A percentile compares a stretch with the other conserved stretches of the same genome.
Conservation (phyloP, 192 early-diverging fungal genomes). For the Coemansia nantahalensis region DNA sequence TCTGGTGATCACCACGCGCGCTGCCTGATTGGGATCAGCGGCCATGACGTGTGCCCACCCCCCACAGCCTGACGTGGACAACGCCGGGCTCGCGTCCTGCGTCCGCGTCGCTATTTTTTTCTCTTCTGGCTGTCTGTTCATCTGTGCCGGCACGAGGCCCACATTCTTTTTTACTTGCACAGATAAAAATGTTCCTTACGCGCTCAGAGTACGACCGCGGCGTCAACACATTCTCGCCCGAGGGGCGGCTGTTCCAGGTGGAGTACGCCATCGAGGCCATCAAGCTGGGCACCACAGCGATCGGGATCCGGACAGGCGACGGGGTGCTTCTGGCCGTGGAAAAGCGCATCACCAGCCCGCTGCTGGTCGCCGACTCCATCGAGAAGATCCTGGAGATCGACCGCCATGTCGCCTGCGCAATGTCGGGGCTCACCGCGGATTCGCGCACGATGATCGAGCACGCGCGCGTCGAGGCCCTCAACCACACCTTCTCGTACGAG, state of each 20-base stretch:
- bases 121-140: no score
- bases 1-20: no score
- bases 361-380: conserved; percentile 91
- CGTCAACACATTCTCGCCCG: conserved; percentile 99
- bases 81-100: no score
- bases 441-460: conserved; percentile 98
- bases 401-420: conserved; percentile 90
- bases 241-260: conserved; percentile 99
- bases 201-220: conserved; percentile 98
- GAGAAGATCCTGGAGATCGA: conserved; percentile 99
- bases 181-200: conserved; percentile 44
- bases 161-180: neutral
- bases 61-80: no score
- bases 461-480: conserved; percentile 94
- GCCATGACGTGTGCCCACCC: no score
- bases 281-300: conserved; percentile 97
- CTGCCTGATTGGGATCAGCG: no score
- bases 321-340: conserved; percentile 96
- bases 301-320: conserved; percentile 94
- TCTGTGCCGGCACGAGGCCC: no score
- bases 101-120: no score
- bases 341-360: conserved; percentile 90
- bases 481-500: conserved; percentile 94
- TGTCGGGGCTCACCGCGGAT: conserved; percentile 96
- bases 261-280: conserved; percentile 99